Evolutionary conservation across 208 protist species (phyloP).

Genomic region (Vickermania ingenoplastis): DNA sequence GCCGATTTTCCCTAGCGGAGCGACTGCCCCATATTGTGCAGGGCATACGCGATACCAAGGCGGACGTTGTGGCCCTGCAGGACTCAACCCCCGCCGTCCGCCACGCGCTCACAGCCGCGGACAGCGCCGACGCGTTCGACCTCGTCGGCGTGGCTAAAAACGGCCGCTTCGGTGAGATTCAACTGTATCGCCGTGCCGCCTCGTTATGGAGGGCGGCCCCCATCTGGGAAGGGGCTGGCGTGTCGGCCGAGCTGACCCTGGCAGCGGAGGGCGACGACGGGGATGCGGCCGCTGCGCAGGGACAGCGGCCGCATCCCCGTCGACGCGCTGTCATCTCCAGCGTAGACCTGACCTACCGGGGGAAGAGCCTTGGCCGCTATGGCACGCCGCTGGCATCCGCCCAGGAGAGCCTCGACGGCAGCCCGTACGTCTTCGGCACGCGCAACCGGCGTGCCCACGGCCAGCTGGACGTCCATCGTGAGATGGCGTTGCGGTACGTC

Average conservation of each 20-base stretch:
- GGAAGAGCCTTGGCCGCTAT: slow-evolving; percentile 52
- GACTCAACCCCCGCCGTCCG: slow-evolving; percentile 47
- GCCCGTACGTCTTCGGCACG: slow-evolving; percentile 42
- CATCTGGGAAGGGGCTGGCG: slow-evolving; percentile 27
- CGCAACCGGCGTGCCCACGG: slow-evolving; percentile 5
- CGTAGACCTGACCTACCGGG: slow-evolving; percentile 72
- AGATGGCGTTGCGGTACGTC: slow-evolving; percentile 44
- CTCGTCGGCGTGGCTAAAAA: slow-evolving; percentile 54
- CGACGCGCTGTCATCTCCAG: slow-evolving; percentile 25
- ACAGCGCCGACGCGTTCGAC: slow-evolving; percentile 18
- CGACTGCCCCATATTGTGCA: slow-evolving; percentile 36
- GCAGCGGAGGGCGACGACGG: background rate
- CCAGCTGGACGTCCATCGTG: slow-evolving; percentile 50
- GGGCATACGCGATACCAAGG: slow-evolving; percentile 23
- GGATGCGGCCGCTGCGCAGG: background rate
- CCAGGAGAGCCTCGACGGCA: slow-evolving; percentile 51
- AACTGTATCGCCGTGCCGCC: slow-evolving; percentile 37
- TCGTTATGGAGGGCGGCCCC: slow-evolving; percentile 34
- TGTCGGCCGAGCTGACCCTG: slow-evolving; percentile 39
- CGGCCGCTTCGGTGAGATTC: slow-evolving; percentile 57
- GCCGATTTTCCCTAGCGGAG: slow-evolving; percentile 35
- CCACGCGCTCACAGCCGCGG: slow-evolving; percentile 13
- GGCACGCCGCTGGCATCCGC: slow-evolving; percentile 21
- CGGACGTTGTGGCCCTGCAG: slow-evolving; percentile 77
- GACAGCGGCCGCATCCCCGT: background rate